Base-by-base conservation (phyloP, 2,329 filamentous ascomycete species). In the Dichotomopilus funicola region DNA sequence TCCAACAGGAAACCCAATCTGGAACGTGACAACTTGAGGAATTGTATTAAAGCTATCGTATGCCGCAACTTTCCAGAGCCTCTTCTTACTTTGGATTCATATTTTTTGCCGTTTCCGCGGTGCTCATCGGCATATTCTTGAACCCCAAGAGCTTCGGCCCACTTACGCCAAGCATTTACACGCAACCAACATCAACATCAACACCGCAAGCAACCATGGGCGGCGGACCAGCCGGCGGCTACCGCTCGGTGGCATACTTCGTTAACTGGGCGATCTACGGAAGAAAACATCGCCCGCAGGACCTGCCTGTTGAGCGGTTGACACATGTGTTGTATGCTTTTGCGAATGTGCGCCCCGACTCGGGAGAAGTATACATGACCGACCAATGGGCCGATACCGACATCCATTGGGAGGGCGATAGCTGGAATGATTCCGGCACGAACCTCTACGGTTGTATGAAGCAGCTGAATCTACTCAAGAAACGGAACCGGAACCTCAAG, bases 251-350 rank as follows among this genome's bases (percentile, higher is more conserved):
- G 27, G 86, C 81, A 38, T 90, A 89, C 72, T 90, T 82, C 65
- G 83, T 87, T 58, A 88, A 89, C 71, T 89, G 86, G 89, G 89
- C 88, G 61, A 92, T 95, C 63, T 96, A 96, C 70, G 89, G 77
- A 41, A 84, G 91, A 54, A 87, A 92, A 65, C 87, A 94, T 68
- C 80, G 85, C n/a, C 91, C 91, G 0, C 87, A 95, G 67, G 84
- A 95, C 67, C 79, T 97, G 5, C 88, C 89, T 0, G 83, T 79
- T 3, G 81, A 91, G 53, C 87, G 89, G 54, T 80, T 96, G 43
- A 97, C 91, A 0, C 92, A 97, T 67, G 73, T 97, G 4, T 82
- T 96, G 12, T 96, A 96, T 63, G 77, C 91, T 12, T 97, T 97
- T 72, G 92, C 89, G 66, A 95, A 96, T 68, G 82, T 96, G 56